A percentile compares a stretch with the other conserved stretches of the same genome.
Evolutionary conservation across 805 yeast species (phyloP).

Genomic region (Hanseniaspora opuntiae): DNA sequence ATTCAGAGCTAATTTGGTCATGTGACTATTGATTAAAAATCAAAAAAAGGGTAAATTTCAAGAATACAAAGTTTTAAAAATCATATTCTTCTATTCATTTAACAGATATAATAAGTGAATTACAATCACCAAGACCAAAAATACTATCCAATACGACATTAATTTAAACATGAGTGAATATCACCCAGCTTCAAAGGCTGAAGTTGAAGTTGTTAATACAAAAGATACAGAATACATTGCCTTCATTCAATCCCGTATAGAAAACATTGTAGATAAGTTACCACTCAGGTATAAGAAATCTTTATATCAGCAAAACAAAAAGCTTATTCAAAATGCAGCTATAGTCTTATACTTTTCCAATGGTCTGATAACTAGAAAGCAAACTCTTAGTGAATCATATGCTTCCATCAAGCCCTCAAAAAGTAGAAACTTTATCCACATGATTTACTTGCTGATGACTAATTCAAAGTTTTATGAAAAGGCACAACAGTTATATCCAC

Average conservation of each 20-base stretch:
- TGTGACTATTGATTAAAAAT: too few species aligned
- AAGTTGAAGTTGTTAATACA: background rate
- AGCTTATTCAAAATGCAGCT: background rate
- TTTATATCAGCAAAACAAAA: background rate
- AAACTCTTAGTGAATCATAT: constrained; percentile 3
- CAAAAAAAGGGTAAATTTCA: too few species aligned
- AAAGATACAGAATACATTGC: background rate
- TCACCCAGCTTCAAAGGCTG: background rate
- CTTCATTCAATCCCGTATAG: background rate
- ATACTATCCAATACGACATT: background rate
- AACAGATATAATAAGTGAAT: background rate
- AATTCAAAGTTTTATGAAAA: background rate
- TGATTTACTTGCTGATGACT: background rate
- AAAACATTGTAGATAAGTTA: background rate
- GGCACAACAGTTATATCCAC: background rate
- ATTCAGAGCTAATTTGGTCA: too few species aligned
- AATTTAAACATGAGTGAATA: background rate
- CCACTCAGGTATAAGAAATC: background rate
- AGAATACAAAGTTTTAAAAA: too few species aligned
- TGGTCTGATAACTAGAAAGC: background rate
- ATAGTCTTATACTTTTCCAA: background rate
- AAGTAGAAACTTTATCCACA: background rate
- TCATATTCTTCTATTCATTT: too few species aligned
- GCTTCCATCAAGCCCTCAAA: background rate
- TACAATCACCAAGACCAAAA: too few species aligned